Evolutionary conservation across 1,139 yeast species (phyloP).

Genomic region (Yamadazyma songkhlaensis): DNA sequence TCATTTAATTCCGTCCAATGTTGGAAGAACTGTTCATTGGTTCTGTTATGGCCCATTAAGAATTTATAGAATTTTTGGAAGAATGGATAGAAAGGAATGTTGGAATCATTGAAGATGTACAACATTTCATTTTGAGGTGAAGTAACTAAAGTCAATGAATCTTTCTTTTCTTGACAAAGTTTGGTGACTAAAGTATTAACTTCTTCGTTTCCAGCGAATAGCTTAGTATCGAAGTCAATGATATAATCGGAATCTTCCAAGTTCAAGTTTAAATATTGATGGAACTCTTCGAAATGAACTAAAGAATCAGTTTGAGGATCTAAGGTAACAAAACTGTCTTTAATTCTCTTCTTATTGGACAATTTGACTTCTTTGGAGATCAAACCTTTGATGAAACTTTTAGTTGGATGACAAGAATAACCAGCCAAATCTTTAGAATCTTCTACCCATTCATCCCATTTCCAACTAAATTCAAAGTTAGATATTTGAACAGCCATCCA

Average conservation of each 20-base stretch:
- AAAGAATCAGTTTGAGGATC: constrained; percentile 24
- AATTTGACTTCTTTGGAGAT: constrained; percentile 82
- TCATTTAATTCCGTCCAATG: constrained; percentile 26
- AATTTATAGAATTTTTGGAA: constrained; percentile 43
- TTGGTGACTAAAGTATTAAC: constrained; percentile 26
- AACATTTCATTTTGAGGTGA: constrained; percentile 43
- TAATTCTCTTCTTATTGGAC: constrained; percentile 66
- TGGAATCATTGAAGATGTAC: constrained; percentile 34
- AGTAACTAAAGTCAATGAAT: constrained; percentile 23
- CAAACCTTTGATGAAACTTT: constrained; percentile 71
- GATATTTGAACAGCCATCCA: constrained; percentile 95
- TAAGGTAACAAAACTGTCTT: constrained; percentile 66
- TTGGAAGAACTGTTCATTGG: constrained; percentile 33
- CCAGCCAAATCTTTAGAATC: constrained; percentile 41
- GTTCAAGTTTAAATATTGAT: constrained; percentile 54
- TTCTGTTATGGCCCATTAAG: constrained; percentile 40
- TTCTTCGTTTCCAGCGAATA: constrained; percentile 33
- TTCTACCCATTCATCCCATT: constrained; percentile 92
- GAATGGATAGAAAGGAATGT: constrained; percentile 36
- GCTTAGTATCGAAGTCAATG: constrained; percentile 33
- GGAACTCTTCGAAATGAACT: constrained; percentile 52
- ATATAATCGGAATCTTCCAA: constrained; percentile 28
- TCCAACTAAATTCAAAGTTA: constrained; percentile 95
- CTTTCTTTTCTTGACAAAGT: constrained; percentile 31
- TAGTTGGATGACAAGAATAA: constrained; percentile 64